These are phyloP conservation scores for Rhynchospora breviuscula DNA, from an alignment of 176 grass and related monocot genomes.

Conservation along the genomic window DNA sequence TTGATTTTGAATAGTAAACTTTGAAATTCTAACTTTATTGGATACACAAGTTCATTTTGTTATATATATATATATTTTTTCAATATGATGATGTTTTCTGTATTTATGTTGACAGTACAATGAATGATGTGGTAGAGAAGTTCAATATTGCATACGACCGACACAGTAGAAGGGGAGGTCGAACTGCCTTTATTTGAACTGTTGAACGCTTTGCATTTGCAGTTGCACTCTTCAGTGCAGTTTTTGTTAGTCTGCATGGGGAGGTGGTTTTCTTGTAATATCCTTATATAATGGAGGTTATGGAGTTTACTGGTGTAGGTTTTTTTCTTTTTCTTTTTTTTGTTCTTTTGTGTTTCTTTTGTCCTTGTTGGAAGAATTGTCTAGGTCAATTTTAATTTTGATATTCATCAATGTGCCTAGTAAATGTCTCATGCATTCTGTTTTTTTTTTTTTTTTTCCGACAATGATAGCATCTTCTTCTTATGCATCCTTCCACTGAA, in stretches of 20 bases:
- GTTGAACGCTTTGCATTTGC: neutral
- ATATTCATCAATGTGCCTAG: neutral
- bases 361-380: neutral
- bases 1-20: neutral
- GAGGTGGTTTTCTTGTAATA: neutral
- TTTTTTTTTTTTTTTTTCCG: too few relatives aligned
- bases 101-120: slow-evolving; percentile 50
- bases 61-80: slow-evolving; percentile 2
- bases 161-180: slow-evolving; percentile 72
- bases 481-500: neutral
- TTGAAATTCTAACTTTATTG: neutral
- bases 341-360: neutral
- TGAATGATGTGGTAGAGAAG: slow-evolving; percentile 96
- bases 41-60: neutral
- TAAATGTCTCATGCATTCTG: neutral
- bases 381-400: neutral
- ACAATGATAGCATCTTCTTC: neutral
- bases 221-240: slow-evolving; percentile 14
- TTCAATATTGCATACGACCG: slow-evolving; percentile 76
- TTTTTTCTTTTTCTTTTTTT: neutral
- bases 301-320: slow-evolving; percentile 20
- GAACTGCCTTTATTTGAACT: slow-evolving; percentile 66
- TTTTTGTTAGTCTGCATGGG: slow-evolving; percentile 16
- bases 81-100: neutral
- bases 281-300: slow-evolving; percentile 13